Evolutionary conservation across 257 asterid genomes (phyloP).

Genomic region (Hygrophila difformis): DNA sequence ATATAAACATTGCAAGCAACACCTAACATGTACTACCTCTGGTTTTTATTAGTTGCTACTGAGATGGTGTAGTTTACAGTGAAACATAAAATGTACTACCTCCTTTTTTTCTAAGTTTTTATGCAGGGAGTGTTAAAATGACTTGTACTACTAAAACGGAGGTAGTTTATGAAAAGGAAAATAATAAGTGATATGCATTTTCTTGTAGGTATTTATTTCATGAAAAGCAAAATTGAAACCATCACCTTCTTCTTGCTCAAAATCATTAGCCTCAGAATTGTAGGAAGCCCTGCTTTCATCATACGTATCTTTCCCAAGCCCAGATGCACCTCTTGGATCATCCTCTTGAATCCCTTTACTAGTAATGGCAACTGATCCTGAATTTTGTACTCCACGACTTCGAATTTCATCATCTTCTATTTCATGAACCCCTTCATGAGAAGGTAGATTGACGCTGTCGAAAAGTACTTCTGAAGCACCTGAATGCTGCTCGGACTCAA

Average conservation of each 20-base stretch:
- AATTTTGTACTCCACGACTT: conserved; percentile 26
- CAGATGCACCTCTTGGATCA: conserved; percentile 39
- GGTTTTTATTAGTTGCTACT: too few species aligned
- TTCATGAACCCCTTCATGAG: conserved; percentile 34
- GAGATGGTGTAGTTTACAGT: too few species aligned
- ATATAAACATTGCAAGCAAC: too few species aligned
- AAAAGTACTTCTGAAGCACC: conserved; percentile 29
- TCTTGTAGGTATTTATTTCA: too few species aligned
- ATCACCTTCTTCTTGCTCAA: conserved; percentile 44
- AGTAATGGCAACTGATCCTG: conserved; percentile 33
- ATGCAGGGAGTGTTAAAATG: too few species aligned
- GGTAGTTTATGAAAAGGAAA: too few species aligned
- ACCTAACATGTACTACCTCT: too few species aligned
- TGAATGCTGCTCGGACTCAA: conserved; percentile 37
- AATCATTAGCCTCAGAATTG: conserved; percentile 39
- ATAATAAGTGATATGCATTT: too few species aligned
- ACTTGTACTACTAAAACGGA: too few species aligned
- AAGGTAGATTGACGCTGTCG: conserved; percentile 28
- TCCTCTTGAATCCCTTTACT: conserved; percentile 41
- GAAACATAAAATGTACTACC: too few species aligned
- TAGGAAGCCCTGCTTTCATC: conserved; percentile 38
- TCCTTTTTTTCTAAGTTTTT: too few species aligned
- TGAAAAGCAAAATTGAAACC: conserved; percentile 5
- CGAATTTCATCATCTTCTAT: conserved; percentile 30
- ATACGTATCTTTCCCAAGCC: conserved; percentile 43